A percentile compares a stretch with the other conserved stretches of the same genome.
These are phyloP conservation scores for Eucalyptus regnans DNA, from an alignment of 345 rosid genomes.

Conservation along the genomic window DNA sequence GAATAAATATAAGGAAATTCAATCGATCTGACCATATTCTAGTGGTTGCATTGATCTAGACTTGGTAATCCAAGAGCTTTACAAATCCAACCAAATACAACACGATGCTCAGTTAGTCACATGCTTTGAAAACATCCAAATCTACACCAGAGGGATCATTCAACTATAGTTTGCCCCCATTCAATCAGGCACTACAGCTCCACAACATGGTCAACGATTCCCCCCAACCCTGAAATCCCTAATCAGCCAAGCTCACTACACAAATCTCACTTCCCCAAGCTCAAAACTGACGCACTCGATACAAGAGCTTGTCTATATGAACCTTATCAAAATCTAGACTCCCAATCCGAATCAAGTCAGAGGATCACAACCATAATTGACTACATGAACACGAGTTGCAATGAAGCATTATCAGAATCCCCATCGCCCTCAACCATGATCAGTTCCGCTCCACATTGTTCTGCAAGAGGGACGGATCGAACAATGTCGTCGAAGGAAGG, in stretches of 20 bases:
- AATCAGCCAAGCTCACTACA: not conserved
- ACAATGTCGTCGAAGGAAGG: not conserved
- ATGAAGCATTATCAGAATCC: not conserved
- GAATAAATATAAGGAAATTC: not conserved
- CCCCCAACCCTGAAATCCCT: not conserved
- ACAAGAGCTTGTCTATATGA: not conserved
- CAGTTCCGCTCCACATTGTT: not conserved
- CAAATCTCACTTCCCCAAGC: not conserved
- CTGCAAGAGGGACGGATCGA: not conserved
- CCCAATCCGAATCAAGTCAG: not conserved
- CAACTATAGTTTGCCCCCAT: not conserved
- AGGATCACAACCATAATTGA: not conserved
- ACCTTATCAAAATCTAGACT: not conserved
- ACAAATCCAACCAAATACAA: not conserved
- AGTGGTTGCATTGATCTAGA: not conserved
- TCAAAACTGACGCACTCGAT: not conserved
- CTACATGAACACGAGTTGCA: not conserved
- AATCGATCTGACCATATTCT: not conserved
- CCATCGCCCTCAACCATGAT: not conserved
- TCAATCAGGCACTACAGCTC: not conserved
- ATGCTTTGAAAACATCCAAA: not conserved
- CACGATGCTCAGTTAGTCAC: accelerated
- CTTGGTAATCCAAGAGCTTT: not conserved
- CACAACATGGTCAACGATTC: accelerated
- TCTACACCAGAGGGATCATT: not conserved